phyloP scores from a whole-genome alignment of 1,139 yeast genomes.

The Geotrichum siamense region DNA sequence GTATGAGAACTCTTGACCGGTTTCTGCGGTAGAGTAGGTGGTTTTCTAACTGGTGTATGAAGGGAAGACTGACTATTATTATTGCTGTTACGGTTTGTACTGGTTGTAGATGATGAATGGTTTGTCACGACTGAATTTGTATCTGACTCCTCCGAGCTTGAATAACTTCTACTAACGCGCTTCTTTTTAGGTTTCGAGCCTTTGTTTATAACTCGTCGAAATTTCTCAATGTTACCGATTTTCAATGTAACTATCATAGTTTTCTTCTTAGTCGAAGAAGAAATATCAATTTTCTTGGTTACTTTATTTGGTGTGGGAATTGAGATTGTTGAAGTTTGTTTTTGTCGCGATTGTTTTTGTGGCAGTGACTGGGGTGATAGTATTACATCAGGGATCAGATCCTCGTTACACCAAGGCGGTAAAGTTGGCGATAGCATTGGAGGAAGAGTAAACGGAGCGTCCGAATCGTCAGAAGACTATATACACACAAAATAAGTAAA shows the following conservation, averaged over 20 bases:
- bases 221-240: constrained; percentile 1
- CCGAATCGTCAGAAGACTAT: constrained; percentile 10
- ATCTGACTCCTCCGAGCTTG: constrained; percentile 10
- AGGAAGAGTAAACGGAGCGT: constrained; percentile 11
- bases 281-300: background rate
- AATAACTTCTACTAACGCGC: constrained; percentile 9
- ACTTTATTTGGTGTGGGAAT: background rate
- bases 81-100: background rate
- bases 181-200: constrained; percentile 1
- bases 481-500: background rate
- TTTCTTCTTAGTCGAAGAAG: constrained; percentile 1
- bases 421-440: constrained; percentile 15
- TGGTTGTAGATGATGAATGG: background rate
- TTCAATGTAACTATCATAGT: constrained; percentile 10
- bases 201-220: constrained; percentile 3
- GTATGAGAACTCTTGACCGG: background rate
- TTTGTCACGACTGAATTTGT: background rate
- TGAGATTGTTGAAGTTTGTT: background rate
- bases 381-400: background rate
- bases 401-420: constrained; percentile 13
- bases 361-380: background rate
- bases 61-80: background rate
- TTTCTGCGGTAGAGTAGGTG: constrained; percentile 7
- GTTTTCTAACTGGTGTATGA: background rate
- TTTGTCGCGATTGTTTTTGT: background rate